phyloP scores from a whole-genome alignment of 2,329 filamentous ascomycete species.

The Ophiobolus disseminans region DNA sequence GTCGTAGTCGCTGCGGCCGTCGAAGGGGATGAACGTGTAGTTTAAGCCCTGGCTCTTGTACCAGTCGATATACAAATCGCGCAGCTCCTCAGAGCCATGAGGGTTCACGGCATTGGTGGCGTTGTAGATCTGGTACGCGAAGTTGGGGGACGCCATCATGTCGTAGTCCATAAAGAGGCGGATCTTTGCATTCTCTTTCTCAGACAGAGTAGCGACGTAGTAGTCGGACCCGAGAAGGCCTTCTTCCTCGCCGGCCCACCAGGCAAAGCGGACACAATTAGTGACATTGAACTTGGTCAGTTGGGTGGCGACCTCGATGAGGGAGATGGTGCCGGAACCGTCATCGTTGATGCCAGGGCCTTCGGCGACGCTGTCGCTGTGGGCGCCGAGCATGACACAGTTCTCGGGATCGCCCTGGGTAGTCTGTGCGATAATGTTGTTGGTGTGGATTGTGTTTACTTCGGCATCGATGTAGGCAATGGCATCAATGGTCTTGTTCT shows the following conservation, averaged over 20 bases:
- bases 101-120: constrained; percentile 48
- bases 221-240: constrained; percentile 50
- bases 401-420: constrained; percentile 49
- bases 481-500: constrained; percentile 52
- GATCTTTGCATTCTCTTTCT: constrained; percentile 49
- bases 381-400: constrained; percentile 51
- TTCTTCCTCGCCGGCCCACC: constrained; percentile 52
- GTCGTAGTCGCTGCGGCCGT: constrained; percentile 52
- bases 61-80: constrained; percentile 49
- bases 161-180: constrained; percentile 55
- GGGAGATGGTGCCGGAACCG: constrained; percentile 47
- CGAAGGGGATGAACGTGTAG: constrained; percentile 50
- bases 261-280: constrained; percentile 52
- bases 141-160: constrained; percentile 52
- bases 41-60: constrained; percentile 46
- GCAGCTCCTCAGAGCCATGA: constrained; percentile 45
- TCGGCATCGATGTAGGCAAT: constrained; percentile 57
- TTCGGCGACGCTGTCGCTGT: constrained; percentile 50
- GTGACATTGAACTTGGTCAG: constrained; percentile 48
- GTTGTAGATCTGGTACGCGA: constrained; percentile 51
- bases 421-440: constrained; percentile 52
- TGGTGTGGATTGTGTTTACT: constrained; percentile 58
- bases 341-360: constrained; percentile 54
- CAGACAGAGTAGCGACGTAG: constrained; percentile 45
- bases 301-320: constrained; percentile 48